Percentiles rank a stretch among this genome's conserved stretches.
These are phyloP conservation scores for Hypomyces perniciosus DNA, from an alignment of 2,329 filamentous ascomycete genomes.

Conservation along the genomic window DNA sequence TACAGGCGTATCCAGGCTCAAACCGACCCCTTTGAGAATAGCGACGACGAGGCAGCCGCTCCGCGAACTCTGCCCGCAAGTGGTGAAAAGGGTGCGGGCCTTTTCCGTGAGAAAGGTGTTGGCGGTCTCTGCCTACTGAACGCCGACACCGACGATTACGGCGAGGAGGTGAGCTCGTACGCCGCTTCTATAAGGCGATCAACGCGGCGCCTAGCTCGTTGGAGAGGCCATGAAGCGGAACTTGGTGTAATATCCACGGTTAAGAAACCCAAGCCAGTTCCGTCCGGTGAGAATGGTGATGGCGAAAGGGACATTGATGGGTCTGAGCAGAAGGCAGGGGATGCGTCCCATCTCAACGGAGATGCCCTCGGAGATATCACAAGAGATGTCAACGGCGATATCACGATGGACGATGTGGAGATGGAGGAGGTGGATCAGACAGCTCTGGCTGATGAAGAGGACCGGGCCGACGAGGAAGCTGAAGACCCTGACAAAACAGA, in stretches of 20 bases:
- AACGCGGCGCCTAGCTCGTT: conserved; percentile 61
- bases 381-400: conserved; percentile 32
- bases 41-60: conserved; percentile 50
- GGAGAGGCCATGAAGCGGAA: conserved; percentile 46
- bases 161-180: conserved; percentile 65
- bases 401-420: conserved; percentile 47
- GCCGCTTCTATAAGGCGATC: conserved; percentile 60
- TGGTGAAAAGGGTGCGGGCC: conserved; percentile 25
- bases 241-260: conserved; percentile 42
- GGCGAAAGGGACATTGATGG: conserved; percentile 25
- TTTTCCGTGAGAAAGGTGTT: conserved; percentile 52
- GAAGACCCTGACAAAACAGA: conserved; percentile 38
- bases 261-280: conserved; percentile 34
- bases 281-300: conserved; percentile 17
- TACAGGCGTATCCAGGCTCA: conserved; percentile 57
- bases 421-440: conserved; percentile 43
- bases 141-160: conserved; percentile 65
- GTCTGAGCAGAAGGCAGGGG: conserved; percentile 11
- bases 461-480: conserved; percentile 39
- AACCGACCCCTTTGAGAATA: conserved; percentile 53
- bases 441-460: conserved; percentile 35
- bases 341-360: conserved; percentile 4
- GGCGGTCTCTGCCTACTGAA: conserved; percentile 59
- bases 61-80: conserved; percentile 26
- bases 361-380: conserved; percentile 19